Evolutionary conservation across 495 filamentous ascomycete species (phyloP).

Genomic region (Aspergillus sparsus): DNA sequence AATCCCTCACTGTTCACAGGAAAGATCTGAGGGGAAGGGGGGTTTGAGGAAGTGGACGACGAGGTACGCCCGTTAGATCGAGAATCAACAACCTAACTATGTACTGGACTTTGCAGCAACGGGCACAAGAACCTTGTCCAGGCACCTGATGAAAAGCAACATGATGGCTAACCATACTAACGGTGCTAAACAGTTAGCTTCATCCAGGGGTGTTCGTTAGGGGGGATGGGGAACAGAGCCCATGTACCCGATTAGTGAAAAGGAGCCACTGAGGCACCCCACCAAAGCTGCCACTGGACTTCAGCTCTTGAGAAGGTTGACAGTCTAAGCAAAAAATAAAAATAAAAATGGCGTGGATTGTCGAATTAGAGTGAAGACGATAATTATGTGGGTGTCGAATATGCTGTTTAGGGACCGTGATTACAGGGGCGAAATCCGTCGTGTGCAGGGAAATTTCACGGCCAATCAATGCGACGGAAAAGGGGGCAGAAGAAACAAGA

Average conservation of each 20-base stretch:
- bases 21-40: constrained; percentile 23
- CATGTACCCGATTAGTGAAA: constrained; percentile 40
- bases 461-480: constrained; percentile 15
- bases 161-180: constrained; percentile 24
- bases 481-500: constrained; percentile 20
- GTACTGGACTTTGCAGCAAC: constrained; percentile 16
- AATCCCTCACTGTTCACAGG: constrained; percentile 19
- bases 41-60: not conserved
- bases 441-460: constrained; percentile 11
- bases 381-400: constrained; percentile 6
- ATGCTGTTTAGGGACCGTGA: constrained; percentile 1
- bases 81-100: constrained; percentile 12
- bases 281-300: constrained; percentile 40
- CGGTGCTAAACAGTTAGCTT: constrained; percentile 23
- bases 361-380: constrained; percentile 9
- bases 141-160: constrained; percentile 22
- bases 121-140: constrained; percentile 13
- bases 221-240: constrained; percentile 39
- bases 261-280: constrained; percentile 33
- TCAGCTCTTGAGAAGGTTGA: constrained; percentile 8
- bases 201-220: constrained; percentile 45
- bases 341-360: constrained; percentile 7
- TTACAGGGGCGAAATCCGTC: constrained; percentile 1
- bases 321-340: not conserved
- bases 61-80: constrained; percentile 21